Evolutionary conservation across 2,329 filamentous ascomycete genomes (phyloP), one percentile per base, ranked within the genome.

Genomic region (Stachybotrys echinatus): DNA sequence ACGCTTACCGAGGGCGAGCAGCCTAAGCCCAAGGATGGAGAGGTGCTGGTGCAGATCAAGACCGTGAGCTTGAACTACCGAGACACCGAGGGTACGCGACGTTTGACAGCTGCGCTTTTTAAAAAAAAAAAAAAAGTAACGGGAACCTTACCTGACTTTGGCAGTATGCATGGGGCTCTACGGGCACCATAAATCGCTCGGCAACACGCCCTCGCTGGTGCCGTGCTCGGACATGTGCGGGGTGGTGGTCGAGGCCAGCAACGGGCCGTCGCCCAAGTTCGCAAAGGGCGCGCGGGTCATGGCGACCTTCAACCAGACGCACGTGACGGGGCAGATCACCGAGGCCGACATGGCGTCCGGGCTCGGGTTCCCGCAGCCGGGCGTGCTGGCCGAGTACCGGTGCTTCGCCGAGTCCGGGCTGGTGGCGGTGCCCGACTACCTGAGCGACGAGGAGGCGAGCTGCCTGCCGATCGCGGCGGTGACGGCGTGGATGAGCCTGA

Each of bases 171-270:
- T 77, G 70, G 85, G 85, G 23, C 71, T 81, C 12, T 89, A 88
- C 69, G 81, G 74, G 61, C 83, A 88, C 65, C 83, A 88, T 69
- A 75, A 77, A 56, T 73, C 75, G 4, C 67, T 81, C 43, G 52
- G 64, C 14, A 55, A 64, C 37, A 54, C 64, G 48, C 48, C 66
- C 48, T 52, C 72, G 49, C 58, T 88, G 12, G 80, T 88, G 2
- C 84, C 84, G 2, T 85, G 81, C 65, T 86, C 83, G 20, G 86
- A 89, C 65, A 87, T 86, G 75, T 86, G 83, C 66, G 86, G 85
- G 42, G 73, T 74, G 8, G 71, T 89, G 43, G 68, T 79, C 2
- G 70, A 67, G n/a, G 68, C 72, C 10, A 14, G 27, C 27, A 8
- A 8, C 3, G 27, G 27, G 27, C 61, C 65, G 3, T 67, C 69